phyloP scores from a whole-genome alignment of 768 basidiomycete genomes.

The Suillus occidentalis region DNA sequence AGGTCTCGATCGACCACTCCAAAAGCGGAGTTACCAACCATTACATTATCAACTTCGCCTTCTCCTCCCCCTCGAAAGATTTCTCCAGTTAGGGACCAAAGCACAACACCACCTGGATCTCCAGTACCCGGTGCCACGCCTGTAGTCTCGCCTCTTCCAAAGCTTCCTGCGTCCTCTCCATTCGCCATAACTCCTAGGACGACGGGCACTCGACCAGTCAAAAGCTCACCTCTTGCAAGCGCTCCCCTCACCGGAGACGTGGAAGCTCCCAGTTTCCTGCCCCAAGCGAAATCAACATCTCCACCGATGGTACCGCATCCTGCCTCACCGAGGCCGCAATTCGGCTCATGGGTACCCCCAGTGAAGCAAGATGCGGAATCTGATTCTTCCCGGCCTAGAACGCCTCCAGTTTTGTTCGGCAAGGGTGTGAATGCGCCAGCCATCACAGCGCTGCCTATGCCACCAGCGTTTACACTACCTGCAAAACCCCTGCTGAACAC shows the following conservation, averaged over 20 bases:
- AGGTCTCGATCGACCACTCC: constrained; percentile 63
- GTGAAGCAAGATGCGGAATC: constrained; percentile 25
- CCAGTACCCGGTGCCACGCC: constrained; percentile 41
- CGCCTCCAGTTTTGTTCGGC: constrained; percentile 44
- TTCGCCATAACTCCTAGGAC: constrained; percentile 52
- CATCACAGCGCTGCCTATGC: constrained; percentile 14
- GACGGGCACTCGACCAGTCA: constrained; percentile 57
- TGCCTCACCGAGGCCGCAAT: constrained; percentile 40
- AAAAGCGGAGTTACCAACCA: constrained; percentile 48
- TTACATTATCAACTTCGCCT: constrained; percentile 35
- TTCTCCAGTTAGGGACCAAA: constrained; percentile 40
- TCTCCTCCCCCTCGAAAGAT: constrained; percentile 29
- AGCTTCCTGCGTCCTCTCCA: constrained; percentile 31
- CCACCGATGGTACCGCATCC: constrained; percentile 34
- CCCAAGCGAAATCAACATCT: constrained; percentile 19
- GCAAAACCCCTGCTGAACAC: constrained; percentile 11
- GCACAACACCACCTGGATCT: constrained; percentile 67
- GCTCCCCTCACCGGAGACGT: constrained; percentile 49
- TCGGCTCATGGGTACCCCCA: constrained; percentile 32
- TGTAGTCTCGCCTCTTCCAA: constrained; percentile 17
- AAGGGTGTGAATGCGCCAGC: constrained; percentile 24
- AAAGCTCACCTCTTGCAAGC: constrained; percentile 77
- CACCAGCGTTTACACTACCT: constrained; percentile 8
- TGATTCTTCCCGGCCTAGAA: constrained; percentile 41
- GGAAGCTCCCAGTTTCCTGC: constrained; percentile 19